Evolutionary conservation across 2,329 filamentous ascomycete genomes (phyloP), one percentile per base, ranked within the genome.

Genomic region (Arachnomyces sp.): DNA sequence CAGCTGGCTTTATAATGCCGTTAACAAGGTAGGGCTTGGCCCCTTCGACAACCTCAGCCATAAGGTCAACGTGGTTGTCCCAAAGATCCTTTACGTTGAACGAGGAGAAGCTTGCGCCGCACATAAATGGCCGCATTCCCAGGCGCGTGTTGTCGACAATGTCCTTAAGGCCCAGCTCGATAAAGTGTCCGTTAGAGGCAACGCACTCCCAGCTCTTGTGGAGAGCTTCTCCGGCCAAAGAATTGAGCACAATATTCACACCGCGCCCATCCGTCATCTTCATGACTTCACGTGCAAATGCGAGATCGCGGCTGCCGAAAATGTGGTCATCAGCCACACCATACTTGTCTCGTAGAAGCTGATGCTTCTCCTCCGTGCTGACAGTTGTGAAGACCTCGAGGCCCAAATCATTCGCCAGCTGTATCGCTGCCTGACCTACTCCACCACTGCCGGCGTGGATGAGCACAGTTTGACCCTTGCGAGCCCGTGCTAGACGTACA

Each of bases 341-440:
- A 12, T 50, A 50, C 0, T 37, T 16, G n/a, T n/a, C n/a, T n/a
- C n/a, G n/a, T n/a, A n/a, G n/a, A n/a, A n/a, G n/a, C n/a, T n/a
- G n/a, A n/a, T 2, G 43, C 14, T 47, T 44, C 28, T 48, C 33
- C 0, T n/a, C 16, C 2, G 41, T 53, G 1, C 38, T 40, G 1
- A 51, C 51, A 4, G 48, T 51, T 3, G 43, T 33, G 9, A 37
- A 50, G 6, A 51, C 39, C 4, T 20, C 40, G 8, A 48, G 46
- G 2, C 44, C 43, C 6, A 35, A 16, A 7, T 37, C 34, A 2
- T 42, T 42, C 15, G 54, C 53, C 38, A 49, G 50, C 31, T 55
- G 52, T 14, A 56, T 49, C 2, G 50, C 52, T 14, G 51, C 51
- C 31, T 49, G 47, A 7, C 54, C 50, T 4, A 51, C 28, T 28